Evolutionary conservation across 2,329 filamentous ascomycete species (phyloP), one percentile per base, ranked within the genome.

Genomic region (Diaporthe sp.): DNA sequence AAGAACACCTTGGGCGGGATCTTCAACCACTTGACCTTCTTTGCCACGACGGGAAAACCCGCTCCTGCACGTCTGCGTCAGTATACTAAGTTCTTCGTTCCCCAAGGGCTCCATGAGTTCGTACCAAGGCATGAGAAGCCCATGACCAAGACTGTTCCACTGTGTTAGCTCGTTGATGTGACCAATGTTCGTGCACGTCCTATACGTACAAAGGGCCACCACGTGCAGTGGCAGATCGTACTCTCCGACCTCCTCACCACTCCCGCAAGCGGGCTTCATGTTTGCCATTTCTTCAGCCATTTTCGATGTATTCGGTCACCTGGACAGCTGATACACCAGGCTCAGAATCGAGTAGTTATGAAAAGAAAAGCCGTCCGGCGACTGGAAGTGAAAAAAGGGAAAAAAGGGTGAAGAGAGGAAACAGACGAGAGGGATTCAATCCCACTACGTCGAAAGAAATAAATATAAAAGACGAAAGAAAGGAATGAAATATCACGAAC

Each of bases 1-100:
- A 92, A 92, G 81, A 92, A 91, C 42, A 90, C 80, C 77, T 85
- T 87, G 1, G 87, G 83, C 0, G 89, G 89, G 12, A 91, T 88
- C 81, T 89, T 90, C 79, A 92, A 82, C 87, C 88, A 89, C 72
- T 82, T 87, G 77, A 91, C 82, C 81, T 90, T 91, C 82, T 88
- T 89, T 4, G 86, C 86, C 5, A 85, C 83, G 10, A 89, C 87
- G 6, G 88, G 88, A 74, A 89, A 89, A 3, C 87, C 88, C 77
- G 86, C 86, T 68, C 64, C 64, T 67, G 22, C 64, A 67, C 10
- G 33, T 38, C 55, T 55, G 28, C 30, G 52, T 71, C 57, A 72
- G 45, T n/a, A 61, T 61, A 25, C 28, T 28, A 13, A 52, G 25
- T 66, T 33, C 28, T n/a, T 9, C 13, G 0, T 33, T 40, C 15